A percentile compares a stretch with the other conserved stretches of the same genome.
phyloP scores from a whole-genome alignment of 768 basidiomycete genomes.

The Paxillus ammoniavirescens region DNA sequence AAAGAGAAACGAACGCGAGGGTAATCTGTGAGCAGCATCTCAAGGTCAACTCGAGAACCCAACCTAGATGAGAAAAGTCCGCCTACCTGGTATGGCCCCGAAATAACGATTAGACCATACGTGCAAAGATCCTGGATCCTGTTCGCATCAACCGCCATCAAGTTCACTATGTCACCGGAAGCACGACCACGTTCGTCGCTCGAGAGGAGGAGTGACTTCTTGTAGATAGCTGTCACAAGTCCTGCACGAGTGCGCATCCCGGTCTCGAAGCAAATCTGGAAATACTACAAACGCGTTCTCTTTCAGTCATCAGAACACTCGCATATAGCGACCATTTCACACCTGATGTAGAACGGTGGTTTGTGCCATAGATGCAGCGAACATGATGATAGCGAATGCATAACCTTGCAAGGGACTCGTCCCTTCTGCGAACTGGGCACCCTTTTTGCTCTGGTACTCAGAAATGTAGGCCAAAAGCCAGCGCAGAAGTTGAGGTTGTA shows the following conservation, averaged over 20 bases:
- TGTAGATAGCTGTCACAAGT: slow-evolving; percentile 80
- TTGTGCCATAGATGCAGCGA: slow-evolving; percentile 72
- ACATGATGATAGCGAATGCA: slow-evolving; percentile 75
- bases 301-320: background rate
- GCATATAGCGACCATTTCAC: slow-evolving; percentile 1
- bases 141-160: slow-evolving; percentile 87
- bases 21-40: slow-evolving; percentile 50
- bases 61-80: background rate
- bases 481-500: slow-evolving; percentile 85
- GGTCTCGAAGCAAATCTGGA: slow-evolving; percentile 78
- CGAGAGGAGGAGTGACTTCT: slow-evolving; percentile 81
- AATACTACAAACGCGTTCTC: slow-evolving; percentile 53
- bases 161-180: slow-evolving; percentile 90
- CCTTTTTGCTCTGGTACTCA: slow-evolving; percentile 57
- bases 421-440: slow-evolving; percentile 19
- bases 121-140: slow-evolving; percentile 79
- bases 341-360: slow-evolving; percentile 82
- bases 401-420: slow-evolving; percentile 65
- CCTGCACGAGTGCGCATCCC: slow-evolving; percentile 95
- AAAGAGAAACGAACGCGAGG: slow-evolving; percentile 87
- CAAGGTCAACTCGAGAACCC: background rate
- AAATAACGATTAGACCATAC: slow-evolving; percentile 81
- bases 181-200: slow-evolving; percentile 81
- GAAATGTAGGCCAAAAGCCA: slow-evolving; percentile 81
- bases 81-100: slow-evolving; percentile 79